A percentile compares a stretch with the other conserved stretches of the same genome.
Conservation (phyloP, 345 rosid genomes). For the Hypericum androsaemum region DNA sequence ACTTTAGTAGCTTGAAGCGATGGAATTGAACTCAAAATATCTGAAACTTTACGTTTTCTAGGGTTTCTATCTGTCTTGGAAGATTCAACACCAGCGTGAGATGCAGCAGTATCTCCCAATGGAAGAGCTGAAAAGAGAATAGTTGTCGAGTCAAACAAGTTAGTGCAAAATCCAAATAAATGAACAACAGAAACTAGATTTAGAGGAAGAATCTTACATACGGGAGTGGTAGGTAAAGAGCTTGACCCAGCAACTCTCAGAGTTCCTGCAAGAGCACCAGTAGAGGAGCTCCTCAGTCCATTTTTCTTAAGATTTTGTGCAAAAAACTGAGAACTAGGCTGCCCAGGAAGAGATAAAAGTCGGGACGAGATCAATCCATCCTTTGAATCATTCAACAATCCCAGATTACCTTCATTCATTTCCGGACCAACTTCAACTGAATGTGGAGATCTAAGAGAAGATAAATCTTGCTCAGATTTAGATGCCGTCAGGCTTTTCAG, state of each 20-base stretch:
- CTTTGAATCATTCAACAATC: constrained; percentile 31
- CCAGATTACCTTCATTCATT: constrained; percentile 44
- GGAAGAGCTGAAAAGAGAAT: constrained; percentile 40
- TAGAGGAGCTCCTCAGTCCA: constrained; percentile 35
- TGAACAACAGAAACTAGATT: constrained; percentile 15
- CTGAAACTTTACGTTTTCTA: constrained; percentile 57
- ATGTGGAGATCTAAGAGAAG: constrained; percentile 55
- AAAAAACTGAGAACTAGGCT: constrained; percentile 31
- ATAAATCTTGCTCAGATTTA: constrained; percentile 76
- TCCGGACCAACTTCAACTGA: constrained; percentile 32
- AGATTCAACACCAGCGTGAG: constrained; percentile 34
- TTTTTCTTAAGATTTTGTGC: constrained; percentile 34
- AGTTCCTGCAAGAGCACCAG: constrained; percentile 35
- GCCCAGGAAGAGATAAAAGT: constrained; percentile 50
- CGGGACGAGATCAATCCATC: constrained; percentile 39
- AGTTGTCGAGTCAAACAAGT: constrained; percentile 13
- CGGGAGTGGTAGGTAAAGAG: constrained; percentile 47
- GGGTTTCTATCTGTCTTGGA: constrained; percentile 37
- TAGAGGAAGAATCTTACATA: constrained; percentile 60
- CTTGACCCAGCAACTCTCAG: constrained; percentile 30
- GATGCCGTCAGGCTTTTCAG: constrained; percentile 44
- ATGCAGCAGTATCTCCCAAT: constrained; percentile 31
- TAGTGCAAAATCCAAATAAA: not conserved
- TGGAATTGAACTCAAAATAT: constrained; percentile 67
- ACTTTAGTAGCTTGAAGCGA: constrained; percentile 47